Conservation (phyloP, 1,284 basidiomycete genomes). For the Malassezia caprae region DNA sequence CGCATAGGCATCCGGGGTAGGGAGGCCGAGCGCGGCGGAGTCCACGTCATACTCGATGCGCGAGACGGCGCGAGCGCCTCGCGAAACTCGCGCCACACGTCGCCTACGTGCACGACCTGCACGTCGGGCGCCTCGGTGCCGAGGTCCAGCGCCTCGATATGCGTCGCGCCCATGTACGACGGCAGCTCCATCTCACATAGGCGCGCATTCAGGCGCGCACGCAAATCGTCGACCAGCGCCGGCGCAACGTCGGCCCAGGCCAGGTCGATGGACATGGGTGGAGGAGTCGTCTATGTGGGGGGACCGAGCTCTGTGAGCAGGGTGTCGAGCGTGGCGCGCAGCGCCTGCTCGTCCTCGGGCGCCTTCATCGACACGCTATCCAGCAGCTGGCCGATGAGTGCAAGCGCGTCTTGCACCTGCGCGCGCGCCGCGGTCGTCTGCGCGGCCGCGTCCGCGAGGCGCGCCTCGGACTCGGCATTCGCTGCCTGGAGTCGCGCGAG, state of each 20-base stretch:
- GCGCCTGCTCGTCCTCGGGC: slow-evolving; percentile 5
- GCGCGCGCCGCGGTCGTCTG: not conserved
- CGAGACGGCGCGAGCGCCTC: not conserved
- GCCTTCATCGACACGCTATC: slow-evolving; percentile 2
- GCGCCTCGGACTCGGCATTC: slow-evolving; percentile 11
- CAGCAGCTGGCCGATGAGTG: slow-evolving; percentile 13
- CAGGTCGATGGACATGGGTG: slow-evolving; percentile 51
- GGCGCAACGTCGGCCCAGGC: slow-evolving; percentile 57
- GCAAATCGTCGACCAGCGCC: slow-evolving; percentile 61
- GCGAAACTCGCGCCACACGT: slow-evolving; percentile 80
- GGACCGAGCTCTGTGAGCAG: slow-evolving; percentile 13
- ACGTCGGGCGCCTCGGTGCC: slow-evolving; percentile 72
- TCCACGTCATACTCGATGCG: not conserved
- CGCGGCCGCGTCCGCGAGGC: slow-evolving; percentile 4
- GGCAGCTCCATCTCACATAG: slow-evolving; percentile 64
- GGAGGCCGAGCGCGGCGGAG: not conserved
- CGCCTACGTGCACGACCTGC: slow-evolving; percentile 78
- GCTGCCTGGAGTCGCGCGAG: slow-evolving; percentile 11
- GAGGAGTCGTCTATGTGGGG: slow-evolving; percentile 1
- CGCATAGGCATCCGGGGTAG: slow-evolving; percentile 6
- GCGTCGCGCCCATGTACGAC: slow-evolving; percentile 83
- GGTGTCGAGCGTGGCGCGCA: slow-evolving; percentile 9
- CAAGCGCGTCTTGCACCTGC: not conserved
- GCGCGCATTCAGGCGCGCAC: slow-evolving; percentile 69
- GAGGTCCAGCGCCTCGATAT: slow-evolving; percentile 74